Evolutionary conservation across 2,329 filamentous ascomycete species (phyloP), one percentile per base, ranked within the genome.

Genomic region (Zasmidium angulare): DNA sequence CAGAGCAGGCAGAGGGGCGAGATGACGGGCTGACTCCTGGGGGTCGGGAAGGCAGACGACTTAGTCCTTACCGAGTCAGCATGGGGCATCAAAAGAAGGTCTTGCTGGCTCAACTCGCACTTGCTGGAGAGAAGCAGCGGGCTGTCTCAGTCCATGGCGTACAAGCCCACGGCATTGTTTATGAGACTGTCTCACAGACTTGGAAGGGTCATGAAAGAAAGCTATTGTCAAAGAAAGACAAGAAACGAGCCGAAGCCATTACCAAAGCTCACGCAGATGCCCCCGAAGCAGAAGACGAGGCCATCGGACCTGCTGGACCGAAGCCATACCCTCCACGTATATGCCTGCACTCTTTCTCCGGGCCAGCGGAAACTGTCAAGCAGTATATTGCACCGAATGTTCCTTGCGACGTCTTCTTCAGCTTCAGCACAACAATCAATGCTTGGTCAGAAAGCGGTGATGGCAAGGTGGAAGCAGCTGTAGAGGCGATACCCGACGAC

Each of bases 281-380:
- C 17, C 22, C 53, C 14, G 55, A 62, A 23, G 62, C 61, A 12
- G 65, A 68, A 14, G 56, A 49, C 6, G 40, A 50, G 4, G 14
- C 19, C 10, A 49, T 52, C 0, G 48, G 63, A 7, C 19, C 53
- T 4, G 36, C 52, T 14, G 56, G 46, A 3, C 67, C 79, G 1
- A 86, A 82, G 60, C 88, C 89, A 0, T 98, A 89, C 67, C 93
- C 95, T 2, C 92, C 93, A 0, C 81, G 93, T 9, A 88, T 98
- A 71, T 99, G 95, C 71, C 84, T 99, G 60, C 95, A 99, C 75
- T 97, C 93, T 0, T 99, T 92, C 75, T 96, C 90, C 50, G 93
- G 91, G 0, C 84, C 88, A 4, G 80, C 85, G 11, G 87, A 95
- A 58, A 83, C 88, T 29, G 77, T 97, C 40, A 87, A 84, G 64